A percentile compares a stretch with the other conserved stretches of the same genome.
phyloP scores from a whole-genome alignment of 768 basidiomycete genomes.

The Trametopsis cervina region DNA sequence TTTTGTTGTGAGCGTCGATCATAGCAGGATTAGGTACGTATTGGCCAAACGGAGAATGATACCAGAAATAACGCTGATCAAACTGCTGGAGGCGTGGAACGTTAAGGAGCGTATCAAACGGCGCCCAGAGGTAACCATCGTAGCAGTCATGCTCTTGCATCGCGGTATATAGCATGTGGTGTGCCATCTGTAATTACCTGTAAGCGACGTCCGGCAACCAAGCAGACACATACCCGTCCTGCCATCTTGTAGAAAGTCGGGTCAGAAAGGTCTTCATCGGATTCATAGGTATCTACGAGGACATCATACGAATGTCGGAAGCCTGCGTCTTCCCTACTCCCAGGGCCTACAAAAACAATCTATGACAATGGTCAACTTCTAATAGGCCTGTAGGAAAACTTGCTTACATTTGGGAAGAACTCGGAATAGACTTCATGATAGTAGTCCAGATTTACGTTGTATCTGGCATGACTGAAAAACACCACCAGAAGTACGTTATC shows the following conservation, averaged over 20 bases:
- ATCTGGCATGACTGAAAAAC: constrained; percentile 45
- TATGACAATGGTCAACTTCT: constrained; percentile 13
- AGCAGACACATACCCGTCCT: constrained; percentile 30
- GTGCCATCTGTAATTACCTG: constrained; percentile 32
- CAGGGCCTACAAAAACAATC: constrained; percentile 45
- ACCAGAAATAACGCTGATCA: constrained; percentile 40
- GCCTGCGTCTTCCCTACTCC: constrained; percentile 38
- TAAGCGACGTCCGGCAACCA: neutral
- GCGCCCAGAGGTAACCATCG: constrained; percentile 45
- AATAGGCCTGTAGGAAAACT: neutral
- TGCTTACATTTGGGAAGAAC: constrained; percentile 43
- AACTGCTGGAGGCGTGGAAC: constrained; percentile 41
- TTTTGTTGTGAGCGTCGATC: constrained; percentile 17
- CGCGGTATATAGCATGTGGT: constrained; percentile 46
- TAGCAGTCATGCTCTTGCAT: constrained; percentile 38
- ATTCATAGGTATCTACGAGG: constrained; percentile 39
- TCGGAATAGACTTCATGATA: constrained; percentile 39
- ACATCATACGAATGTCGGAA: constrained; percentile 45
- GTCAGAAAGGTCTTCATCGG: constrained; percentile 35
- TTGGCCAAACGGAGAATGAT: constrained; percentile 40
- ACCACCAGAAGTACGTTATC: constrained; percentile 38
- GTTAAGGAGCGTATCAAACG: constrained; percentile 44
- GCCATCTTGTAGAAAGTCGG: constrained; percentile 34
- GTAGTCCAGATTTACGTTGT: constrained; percentile 39
- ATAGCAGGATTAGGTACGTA: constrained; percentile 35